phyloP scores from a whole-genome alignment of 2,329 filamentous ascomycete species.

The Curvularia verruculosa region DNA sequence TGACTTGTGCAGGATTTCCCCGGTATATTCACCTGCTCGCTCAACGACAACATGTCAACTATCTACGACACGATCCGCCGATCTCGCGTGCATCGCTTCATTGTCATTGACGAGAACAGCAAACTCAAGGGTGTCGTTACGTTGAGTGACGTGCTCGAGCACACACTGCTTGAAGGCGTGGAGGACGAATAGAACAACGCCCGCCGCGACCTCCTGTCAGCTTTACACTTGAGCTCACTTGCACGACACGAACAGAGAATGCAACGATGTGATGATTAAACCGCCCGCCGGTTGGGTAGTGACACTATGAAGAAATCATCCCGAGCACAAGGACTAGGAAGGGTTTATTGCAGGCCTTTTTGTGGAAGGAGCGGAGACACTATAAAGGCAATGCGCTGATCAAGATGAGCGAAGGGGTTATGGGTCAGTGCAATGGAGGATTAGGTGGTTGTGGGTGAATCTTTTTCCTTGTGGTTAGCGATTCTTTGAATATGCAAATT shows the following conservation, averaged over 20 bases:
- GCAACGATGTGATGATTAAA: conserved; percentile 11
- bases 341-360: neutral
- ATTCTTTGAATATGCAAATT: neutral
- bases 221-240: conserved; percentile 6
- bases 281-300: neutral
- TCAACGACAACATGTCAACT: conserved; percentile 89
- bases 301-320: neutral
- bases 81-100: conserved; percentile 88
- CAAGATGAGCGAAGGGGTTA: neutral
- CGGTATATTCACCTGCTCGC: conserved; percentile 93
- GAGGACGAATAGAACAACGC: conserved; percentile 49
- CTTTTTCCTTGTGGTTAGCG: neutral
- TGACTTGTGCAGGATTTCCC: conserved; percentile 74
- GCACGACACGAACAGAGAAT: conserved; percentile 1
- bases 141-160: conserved; percentile 94
- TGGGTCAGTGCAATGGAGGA: neutral
- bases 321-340: neutral
- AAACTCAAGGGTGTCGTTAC: conserved; percentile 88
- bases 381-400: neutral
- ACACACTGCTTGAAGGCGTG: conserved; percentile 83
- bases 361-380: neutral
- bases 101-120: conserved; percentile 90
- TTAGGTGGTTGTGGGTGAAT: neutral
- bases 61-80: conserved; percentile 97
- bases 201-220: conserved; percentile 9